A percentile compares a stretch with the other conserved stretches of the same genome.
Evolutionary conservation across 371 early-diverging fungal species (phyloP).

Genomic region (Lichtheimia hyalospora): DNA sequence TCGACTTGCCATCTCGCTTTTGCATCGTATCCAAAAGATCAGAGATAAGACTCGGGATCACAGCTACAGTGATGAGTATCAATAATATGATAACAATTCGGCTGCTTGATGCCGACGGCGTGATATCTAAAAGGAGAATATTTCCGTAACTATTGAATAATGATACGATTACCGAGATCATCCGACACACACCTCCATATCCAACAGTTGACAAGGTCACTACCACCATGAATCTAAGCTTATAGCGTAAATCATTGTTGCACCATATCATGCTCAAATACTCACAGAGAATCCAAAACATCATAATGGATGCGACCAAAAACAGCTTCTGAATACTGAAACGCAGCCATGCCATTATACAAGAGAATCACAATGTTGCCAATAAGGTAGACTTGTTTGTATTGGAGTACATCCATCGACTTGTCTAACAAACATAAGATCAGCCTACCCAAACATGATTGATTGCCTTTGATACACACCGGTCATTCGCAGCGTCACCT

Average conservation of each 20-base stretch:
- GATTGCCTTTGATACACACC: slow-evolving; percentile 12
- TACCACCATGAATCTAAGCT: slow-evolving; percentile 49
- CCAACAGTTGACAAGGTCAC: slow-evolving; percentile 79
- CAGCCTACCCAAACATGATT: background rate
- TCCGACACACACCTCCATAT: slow-evolving; percentile 54
- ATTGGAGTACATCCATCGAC: slow-evolving; percentile 58
- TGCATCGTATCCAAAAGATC: slow-evolving; percentile 58
- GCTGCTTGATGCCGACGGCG: slow-evolving; percentile 59
- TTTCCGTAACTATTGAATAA: too few species aligned
- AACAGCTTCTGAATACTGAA: slow-evolving; percentile 69
- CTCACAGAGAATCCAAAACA: slow-evolving; percentile 49
- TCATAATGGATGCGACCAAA: slow-evolving; percentile 50
- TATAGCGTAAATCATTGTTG: background rate
- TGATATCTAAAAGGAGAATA: slow-evolving; percentile 52
- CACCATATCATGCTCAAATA: background rate
- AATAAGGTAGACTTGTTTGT: slow-evolving; percentile 60
- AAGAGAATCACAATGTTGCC: slow-evolving; percentile 59
- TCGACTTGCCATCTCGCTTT: slow-evolving; percentile 40
- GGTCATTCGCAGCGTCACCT: slow-evolving; percentile 52
- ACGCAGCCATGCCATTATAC: slow-evolving; percentile 73
- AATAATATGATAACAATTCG: slow-evolving; percentile 67
- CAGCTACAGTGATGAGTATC: slow-evolving; percentile 65
- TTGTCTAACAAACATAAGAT: slow-evolving; percentile 13
- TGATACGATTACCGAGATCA: too few species aligned
- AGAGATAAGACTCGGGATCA: slow-evolving; percentile 62